phyloP scores from a whole-genome alignment of 805 yeast genomes.

The Saccharomycopsis sp. region DNA sequence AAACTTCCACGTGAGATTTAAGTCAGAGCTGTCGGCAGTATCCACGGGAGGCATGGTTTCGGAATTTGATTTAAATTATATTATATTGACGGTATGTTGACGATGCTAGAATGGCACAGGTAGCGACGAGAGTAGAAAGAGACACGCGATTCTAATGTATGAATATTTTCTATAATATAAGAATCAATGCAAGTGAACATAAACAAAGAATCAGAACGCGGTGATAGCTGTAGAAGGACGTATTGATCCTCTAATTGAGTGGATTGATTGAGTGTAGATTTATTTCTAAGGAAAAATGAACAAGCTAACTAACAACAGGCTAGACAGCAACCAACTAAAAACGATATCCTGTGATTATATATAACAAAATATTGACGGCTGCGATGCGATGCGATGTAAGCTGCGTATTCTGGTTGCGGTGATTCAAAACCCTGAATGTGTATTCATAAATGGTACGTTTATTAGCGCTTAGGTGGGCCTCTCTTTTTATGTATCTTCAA shows the following conservation, averaged over 20 bases:
- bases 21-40: constrained; percentile 22
- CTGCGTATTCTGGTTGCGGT: not conserved
- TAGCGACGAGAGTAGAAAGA: not conserved
- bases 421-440: not conserved
- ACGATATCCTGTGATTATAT: not conserved
- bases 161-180: not conserved
- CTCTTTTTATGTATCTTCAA: not conserved
- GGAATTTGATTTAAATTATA: not conserved
- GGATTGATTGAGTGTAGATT: not conserved
- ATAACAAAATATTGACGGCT: not conserved
- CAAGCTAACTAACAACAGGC: not conserved
- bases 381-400: not conserved
- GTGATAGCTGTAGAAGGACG: not conserved
- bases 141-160: not conserved
- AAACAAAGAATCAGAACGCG: not conserved
- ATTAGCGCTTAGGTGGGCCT: not conserved
- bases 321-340: not conserved
- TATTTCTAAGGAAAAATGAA: not conserved
- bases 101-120: not conserved
- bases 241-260: not conserved
- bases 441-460: not conserved
- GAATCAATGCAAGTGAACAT: not conserved
- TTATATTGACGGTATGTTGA: too few relatives aligned
- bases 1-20: constrained; percentile 61
- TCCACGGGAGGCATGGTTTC: not conserved